phyloP scores from a whole-genome alignment of 2,329 filamentous ascomycete genomes.

The Colletotrichum sp. region DNA sequence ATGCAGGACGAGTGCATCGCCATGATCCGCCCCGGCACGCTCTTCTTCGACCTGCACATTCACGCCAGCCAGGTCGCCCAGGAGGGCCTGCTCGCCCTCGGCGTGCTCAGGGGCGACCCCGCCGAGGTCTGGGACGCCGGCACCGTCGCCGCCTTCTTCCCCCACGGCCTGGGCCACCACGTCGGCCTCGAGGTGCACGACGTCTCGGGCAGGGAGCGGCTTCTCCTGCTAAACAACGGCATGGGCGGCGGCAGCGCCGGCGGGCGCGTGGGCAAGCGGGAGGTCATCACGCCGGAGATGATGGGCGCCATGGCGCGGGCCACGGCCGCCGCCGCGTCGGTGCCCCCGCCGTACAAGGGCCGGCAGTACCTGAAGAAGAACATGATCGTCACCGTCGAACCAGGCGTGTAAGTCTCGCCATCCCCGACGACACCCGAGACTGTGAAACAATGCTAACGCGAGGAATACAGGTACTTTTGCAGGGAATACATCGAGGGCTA shows the following conservation, averaged over 20 bases:
- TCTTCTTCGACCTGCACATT: constrained; percentile 75
- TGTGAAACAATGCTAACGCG: neutral
- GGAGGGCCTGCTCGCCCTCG: constrained; percentile 71
- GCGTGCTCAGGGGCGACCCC: constrained; percentile 71
- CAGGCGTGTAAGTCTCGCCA: constrained; percentile 62
- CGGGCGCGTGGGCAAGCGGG: constrained; percentile 43
- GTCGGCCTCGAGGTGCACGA: constrained; percentile 72
- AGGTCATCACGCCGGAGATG: constrained; percentile 42
- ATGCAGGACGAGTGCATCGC: constrained; percentile 83
- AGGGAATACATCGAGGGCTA: constrained; percentile 74
- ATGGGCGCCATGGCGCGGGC: constrained; percentile 31
- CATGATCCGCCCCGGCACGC: constrained; percentile 70
- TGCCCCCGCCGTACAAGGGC: constrained; percentile 33
- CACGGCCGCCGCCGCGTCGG: constrained; percentile 19
- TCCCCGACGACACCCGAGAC: neutral
- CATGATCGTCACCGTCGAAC: constrained; percentile 81
- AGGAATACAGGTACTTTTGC: constrained; percentile 69
- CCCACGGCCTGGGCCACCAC: constrained; percentile 69
- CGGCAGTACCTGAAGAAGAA: constrained; percentile 56
- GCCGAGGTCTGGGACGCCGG: constrained; percentile 57
- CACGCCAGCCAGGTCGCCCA: constrained; percentile 76
- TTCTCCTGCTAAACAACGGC: constrained; percentile 33
- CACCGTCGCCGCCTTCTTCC: constrained; percentile 67
- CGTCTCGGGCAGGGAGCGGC: constrained; percentile 47
- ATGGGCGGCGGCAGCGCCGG: constrained; percentile 26